phyloP scores from a whole-genome alignment of 805 yeast genomes.

The Helenozyma baotianmanensis region DNA sequence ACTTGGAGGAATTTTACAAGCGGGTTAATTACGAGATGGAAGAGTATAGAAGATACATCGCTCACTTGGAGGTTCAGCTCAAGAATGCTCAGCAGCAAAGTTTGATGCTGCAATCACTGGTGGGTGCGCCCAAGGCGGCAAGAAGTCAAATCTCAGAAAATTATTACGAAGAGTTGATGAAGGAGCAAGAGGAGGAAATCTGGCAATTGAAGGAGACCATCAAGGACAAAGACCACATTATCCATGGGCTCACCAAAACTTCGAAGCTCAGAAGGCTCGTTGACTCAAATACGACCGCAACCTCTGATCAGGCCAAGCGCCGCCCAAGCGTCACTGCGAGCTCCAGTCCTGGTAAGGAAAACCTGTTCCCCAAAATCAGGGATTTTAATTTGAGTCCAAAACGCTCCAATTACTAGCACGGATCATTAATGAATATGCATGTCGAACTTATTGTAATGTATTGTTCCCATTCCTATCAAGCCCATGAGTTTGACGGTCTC shows the following conservation, averaged over 20 bases:
- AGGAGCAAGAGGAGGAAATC: slow-evolving; percentile 68
- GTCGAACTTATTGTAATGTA: too few relatives aligned
- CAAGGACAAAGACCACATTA: slow-evolving; percentile 73
- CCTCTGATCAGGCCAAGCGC: slow-evolving; percentile 9
- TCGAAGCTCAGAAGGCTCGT: slow-evolving; percentile 50
- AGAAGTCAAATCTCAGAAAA: slow-evolving; percentile 2
- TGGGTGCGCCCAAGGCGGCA: background rate
- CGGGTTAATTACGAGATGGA: slow-evolving; percentile 49
- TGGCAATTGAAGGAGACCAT: slow-evolving; percentile 56
- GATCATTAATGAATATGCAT: background rate
- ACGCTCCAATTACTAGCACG: background rate
- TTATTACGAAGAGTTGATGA: slow-evolving; percentile 33
- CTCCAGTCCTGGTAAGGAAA: slow-evolving; percentile 11
- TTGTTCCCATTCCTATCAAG: slow-evolving; percentile 3
- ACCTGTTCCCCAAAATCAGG: slow-evolving; percentile 4
- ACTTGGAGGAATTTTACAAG: slow-evolving; percentile 46
- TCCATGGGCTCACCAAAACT: slow-evolving; percentile 66
- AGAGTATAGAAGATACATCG: slow-evolving; percentile 55
- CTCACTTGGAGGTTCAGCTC: slow-evolving; percentile 55
- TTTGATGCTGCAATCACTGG: background rate
- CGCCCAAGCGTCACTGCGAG: too few relatives aligned
- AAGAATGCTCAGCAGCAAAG: slow-evolving; percentile 22
- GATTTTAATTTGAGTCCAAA: slow-evolving; percentile 11
- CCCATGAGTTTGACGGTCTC: slow-evolving; percentile 25
- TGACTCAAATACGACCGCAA: slow-evolving; percentile 25